Evolutionary conservation across 1,284 basidiomycete species (phyloP).

Genomic region (Heliocybe sulcata): DNA sequence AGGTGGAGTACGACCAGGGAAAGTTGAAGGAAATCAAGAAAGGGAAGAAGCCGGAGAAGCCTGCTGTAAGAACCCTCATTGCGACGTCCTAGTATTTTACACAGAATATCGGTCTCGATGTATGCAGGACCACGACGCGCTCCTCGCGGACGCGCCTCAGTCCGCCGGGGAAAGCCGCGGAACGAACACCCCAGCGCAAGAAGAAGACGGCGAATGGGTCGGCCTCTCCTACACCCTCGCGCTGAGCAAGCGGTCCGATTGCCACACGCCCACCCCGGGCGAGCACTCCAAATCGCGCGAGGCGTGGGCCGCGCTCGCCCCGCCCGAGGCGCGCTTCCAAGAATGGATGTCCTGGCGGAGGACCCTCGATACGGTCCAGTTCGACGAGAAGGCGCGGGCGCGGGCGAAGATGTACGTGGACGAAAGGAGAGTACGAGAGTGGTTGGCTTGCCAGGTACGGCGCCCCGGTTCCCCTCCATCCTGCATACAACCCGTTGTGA

Average conservation of each 20-base stretch:
- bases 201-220: slow-evolving; percentile 30
- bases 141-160: slow-evolving; percentile 16
- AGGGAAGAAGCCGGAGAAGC: slow-evolving; percentile 12
- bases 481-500: slow-evolving; percentile 11
- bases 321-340: slow-evolving; percentile 27
- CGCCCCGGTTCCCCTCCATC: background rate
- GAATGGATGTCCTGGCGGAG: slow-evolving; percentile 23
- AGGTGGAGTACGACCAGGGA: background rate
- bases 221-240: slow-evolving; percentile 36
- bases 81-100: background rate
- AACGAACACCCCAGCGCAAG: slow-evolving; percentile 12
- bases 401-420: slow-evolving; percentile 29
- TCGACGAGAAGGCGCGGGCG: slow-evolving; percentile 25
- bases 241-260: slow-evolving; percentile 30
- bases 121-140: slow-evolving; percentile 12
- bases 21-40: slow-evolving; percentile 7
- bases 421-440: slow-evolving; percentile 25
- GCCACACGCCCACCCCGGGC: slow-evolving; percentile 20
- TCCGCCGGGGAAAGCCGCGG: slow-evolving; percentile 3
- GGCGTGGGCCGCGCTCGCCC: slow-evolving; percentile 33
- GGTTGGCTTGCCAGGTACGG: slow-evolving; percentile 22
- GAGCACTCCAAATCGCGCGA: slow-evolving; percentile 38
- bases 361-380: slow-evolving; percentile 22
- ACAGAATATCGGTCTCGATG: slow-evolving; percentile 8
- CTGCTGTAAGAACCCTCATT: slow-evolving; percentile 6